Base-by-base conservation (phyloP, 441 rosid genomes). In the Euphorbia celastroides region DNA sequence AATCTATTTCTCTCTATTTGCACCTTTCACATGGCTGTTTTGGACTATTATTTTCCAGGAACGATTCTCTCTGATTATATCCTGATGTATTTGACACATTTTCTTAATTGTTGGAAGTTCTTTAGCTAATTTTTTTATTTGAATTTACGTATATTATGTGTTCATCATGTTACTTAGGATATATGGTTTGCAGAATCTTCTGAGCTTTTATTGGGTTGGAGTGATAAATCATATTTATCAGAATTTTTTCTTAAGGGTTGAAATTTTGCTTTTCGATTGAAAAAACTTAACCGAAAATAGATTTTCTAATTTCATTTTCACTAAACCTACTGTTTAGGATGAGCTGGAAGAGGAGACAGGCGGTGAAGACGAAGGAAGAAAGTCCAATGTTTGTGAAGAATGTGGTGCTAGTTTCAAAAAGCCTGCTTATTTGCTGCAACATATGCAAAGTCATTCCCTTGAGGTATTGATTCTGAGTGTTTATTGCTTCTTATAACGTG, bases 351-450 rank as follows among this genome's bases (percentile, higher is more conserved):
- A 80, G 70, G 77, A 77, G 59, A 56, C 2, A 41, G 64, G 11
- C n/a, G 72, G 51, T 8, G 84, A 36, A n/a, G 79, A 58, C 56
- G 74, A 57, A 61, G 75, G 57, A 57, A 68, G 44, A 1, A 68
- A 67, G 14, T 50, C 68, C 22, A 82, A 82, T 70, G 74, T 76
- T 27, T 93, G 96, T 25, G 60, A 77, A 13, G 81, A 86, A 55
- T 88, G 98, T 46, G 96, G 93, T 57, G 85, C 82, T 28, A 74
- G 75, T 46, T 93, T 90, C 42, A 90, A 73, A 70, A 93, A 90
- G 73, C 92, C 88, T 14, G 93, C 98, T 34, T 77, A 90, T 69
- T 76, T 93, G 76, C 84, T 77, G 70, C 95, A 90, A 34, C 98
- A 93, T 67, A 76, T 84, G 90, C 92, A 75, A 60, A 84, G 93